Evolutionary conservation across 2,329 filamentous ascomycete genomes (phyloP).

Genomic region (Lasiodiplodia hormozganensis): DNA sequence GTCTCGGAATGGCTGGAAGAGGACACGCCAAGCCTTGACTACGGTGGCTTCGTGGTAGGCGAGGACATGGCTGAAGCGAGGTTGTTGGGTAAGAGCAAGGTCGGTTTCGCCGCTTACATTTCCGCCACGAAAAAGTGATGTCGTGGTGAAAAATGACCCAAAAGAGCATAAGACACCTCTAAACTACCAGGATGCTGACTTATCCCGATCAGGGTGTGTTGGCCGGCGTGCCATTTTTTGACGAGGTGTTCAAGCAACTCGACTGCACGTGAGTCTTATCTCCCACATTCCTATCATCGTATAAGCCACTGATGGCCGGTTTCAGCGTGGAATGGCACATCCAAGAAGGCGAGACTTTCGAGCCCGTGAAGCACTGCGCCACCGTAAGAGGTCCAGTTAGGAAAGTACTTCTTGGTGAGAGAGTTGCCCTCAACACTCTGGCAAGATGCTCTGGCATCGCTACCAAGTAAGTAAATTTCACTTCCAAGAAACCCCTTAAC

Average conservation of each 20-base stretch:
- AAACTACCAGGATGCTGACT: neutral
- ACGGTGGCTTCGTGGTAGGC: conserved; percentile 95
- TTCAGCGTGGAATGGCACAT: conserved; percentile 82
- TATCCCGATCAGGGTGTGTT: conserved; percentile 68
- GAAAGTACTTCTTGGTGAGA: conserved; percentile 85
- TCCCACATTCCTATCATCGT: neutral
- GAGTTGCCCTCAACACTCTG: conserved; percentile 89
- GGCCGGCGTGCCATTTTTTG: conserved; percentile 92
- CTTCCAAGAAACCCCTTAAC: neutral
- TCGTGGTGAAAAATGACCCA: neutral
- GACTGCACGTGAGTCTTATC: conserved; percentile 71
- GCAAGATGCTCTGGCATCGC: conserved; percentile 92
- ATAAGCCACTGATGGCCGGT: neutral
- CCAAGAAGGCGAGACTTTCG: conserved; percentile 74
- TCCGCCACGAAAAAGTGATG: neutral
- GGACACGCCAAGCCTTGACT: conserved; percentile 96
- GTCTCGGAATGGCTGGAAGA: conserved; percentile 90
- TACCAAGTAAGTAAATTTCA: conserved; percentile 56
- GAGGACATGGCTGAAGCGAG: conserved; percentile 60
- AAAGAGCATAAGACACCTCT: conserved; percentile 11
- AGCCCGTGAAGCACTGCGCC: conserved; percentile 71
- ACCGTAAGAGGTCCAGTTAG: conserved; percentile 86
- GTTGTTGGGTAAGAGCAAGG: conserved; percentile 64
- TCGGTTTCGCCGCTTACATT: conserved; percentile 37
- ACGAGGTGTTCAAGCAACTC: conserved; percentile 89